Evolutionary conservation across 2,329 filamentous ascomycete species (phyloP).

Genomic region (Calonectria honghensis): DNA sequence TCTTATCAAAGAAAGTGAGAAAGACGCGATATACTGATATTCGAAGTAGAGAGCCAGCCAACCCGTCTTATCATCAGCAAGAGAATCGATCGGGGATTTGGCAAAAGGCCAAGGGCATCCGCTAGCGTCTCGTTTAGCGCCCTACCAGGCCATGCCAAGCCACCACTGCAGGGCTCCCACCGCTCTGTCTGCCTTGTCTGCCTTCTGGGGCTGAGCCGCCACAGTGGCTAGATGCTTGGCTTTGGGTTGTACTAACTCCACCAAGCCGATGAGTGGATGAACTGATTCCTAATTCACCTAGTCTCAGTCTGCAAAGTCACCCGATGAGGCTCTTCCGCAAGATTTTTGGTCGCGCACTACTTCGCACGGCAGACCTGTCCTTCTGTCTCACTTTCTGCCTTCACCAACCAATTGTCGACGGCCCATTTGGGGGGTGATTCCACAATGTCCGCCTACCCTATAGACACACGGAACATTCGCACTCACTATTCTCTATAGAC

Average conservation of each 20-base stretch:
- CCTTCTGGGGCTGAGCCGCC: slow-evolving; percentile 5
- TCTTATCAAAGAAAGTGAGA: not conserved
- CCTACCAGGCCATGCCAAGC: slow-evolving; percentile 1
- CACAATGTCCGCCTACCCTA: not conserved
- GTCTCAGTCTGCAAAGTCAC: not conserved
- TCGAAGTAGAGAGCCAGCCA: not conserved
- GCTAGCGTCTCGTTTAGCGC: not conserved
- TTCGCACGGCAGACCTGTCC: not conserved
- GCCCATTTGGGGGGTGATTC: too few species aligned
- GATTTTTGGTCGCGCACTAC: not conserved
- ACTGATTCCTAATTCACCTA: not conserved
- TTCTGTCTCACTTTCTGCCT: not conserved
- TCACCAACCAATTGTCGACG: not conserved
- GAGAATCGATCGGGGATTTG: not conserved
- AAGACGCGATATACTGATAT: not conserved
- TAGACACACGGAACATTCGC: not conserved
- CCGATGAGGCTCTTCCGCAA: not conserved
- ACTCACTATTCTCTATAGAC: not conserved
- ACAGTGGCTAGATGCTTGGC: not conserved
- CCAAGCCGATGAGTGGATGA: not conserved
- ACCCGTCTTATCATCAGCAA: not conserved
- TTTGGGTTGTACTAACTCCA: not conserved
- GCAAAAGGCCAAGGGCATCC: not conserved
- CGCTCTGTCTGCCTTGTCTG: not conserved
- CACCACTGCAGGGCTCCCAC: not conserved